phyloP scores from a whole-genome alignment of 2,329 filamentous ascomycete genomes.

The Trichoderma breve region DNA sequence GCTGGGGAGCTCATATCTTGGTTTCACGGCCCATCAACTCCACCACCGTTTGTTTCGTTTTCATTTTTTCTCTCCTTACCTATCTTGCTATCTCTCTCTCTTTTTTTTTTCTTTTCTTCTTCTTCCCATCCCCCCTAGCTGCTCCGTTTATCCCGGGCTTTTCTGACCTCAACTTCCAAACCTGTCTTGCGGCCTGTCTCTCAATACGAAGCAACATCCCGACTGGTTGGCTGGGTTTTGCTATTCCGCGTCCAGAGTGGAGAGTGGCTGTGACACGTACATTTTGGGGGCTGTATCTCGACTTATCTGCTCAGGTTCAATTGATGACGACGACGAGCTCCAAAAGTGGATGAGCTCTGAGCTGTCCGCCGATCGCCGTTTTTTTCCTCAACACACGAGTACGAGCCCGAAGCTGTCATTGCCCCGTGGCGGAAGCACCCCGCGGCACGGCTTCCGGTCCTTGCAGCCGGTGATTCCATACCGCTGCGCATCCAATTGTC shows the following conservation, averaged over 20 bases:
- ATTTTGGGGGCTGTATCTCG: not conserved
- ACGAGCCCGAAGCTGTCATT: not conserved
- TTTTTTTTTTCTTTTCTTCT: not conserved
- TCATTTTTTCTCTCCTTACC: not conserved
- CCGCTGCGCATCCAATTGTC: not conserved
- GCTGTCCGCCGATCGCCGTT: slow-evolving; percentile 1
- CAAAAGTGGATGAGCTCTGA: slow-evolving; percentile 16
- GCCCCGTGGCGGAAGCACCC: slow-evolving; percentile 4
- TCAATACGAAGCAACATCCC: not conserved
- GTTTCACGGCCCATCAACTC: slow-evolving; percentile 11
- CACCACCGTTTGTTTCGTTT: not conserved
- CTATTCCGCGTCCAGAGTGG: not conserved
- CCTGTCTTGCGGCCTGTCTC: not conserved
- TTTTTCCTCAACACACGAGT: not conserved
- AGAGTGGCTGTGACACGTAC: slow-evolving; percentile 9
- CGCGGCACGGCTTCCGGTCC: slow-evolving; percentile 4
- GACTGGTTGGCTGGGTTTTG: not conserved
- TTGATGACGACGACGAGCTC: slow-evolving; percentile 9
- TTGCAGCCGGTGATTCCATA: not conserved
- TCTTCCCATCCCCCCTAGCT: not conserved
- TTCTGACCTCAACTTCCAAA: not conserved
- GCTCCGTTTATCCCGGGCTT: not conserved
- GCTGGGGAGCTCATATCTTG: not conserved
- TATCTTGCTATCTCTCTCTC: not conserved
- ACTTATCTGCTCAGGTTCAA: not conserved